Evolutionary conservation across 495 filamentous ascomycete species (phyloP), one percentile per base, ranked within the genome.

Genomic region (Sporormia fimetaria): DNA sequence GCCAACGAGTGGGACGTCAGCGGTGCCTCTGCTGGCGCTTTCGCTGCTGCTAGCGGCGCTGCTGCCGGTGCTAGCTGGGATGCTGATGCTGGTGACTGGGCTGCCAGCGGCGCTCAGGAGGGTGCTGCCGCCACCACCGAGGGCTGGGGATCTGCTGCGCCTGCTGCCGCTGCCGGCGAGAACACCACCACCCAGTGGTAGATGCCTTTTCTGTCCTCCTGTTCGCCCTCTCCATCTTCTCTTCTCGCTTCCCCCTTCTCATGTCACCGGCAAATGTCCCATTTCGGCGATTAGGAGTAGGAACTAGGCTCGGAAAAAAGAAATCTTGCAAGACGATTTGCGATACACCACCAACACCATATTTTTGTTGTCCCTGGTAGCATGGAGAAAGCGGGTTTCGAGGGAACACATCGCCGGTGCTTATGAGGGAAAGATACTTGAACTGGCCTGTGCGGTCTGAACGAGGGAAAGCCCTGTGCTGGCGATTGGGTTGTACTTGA

Each of bases 341-440:
- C 15, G 33, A 39, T 22, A 25, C 20, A n/a, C 29, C 23, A 20
- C 21, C 11, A 9, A 16, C 21, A 21, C n/a, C 8, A 30, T 30
- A 37, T 8, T 33, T 11, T 22, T 33, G 14, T 11, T 17, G 16
- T 34, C 28, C 14, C 14, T 24, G 7, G 7, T 27, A 7, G 25
- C 25, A 30, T 28, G 41, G 41, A 37, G 21, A n/a, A 6, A 8
- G 35, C 7, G 21, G 6, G 22, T 34, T n/a, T 48, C 36, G 31
- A 42, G 56, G 60, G 44, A 40, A 52, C 54, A 56, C 67, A 73
- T 71, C 78, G 69, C 73, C 64, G 66, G 76, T 75, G 74, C 84
- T 90, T 69, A 94, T 80, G 86, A 94, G 83, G 86, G 86, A 94
- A 94, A 94, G 86, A 94, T 83, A 90, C 75, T 69, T 64, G 55